phyloP scores from a whole-genome alignment of 192 early-diverging fungal species.

The Funneliformis geosporum region DNA sequence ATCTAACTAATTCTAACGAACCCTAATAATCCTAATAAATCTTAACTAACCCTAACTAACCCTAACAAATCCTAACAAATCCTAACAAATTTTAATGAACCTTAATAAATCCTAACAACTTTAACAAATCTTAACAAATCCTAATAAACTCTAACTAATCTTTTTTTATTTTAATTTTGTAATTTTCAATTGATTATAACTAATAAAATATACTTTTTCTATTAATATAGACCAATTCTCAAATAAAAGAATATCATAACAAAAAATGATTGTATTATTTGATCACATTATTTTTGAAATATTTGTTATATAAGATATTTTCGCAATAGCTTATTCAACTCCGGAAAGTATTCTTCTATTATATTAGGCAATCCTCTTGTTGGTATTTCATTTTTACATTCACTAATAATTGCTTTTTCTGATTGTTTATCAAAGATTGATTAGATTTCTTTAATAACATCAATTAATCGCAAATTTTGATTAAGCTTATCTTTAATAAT shows the following conservation, averaged over 20 bases:
- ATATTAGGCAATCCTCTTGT: neutral
- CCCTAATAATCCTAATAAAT: no score
- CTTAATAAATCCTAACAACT: no score
- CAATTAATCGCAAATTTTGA: neutral
- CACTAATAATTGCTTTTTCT: neutral
- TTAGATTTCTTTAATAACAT: neutral
- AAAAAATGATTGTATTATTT: neutral
- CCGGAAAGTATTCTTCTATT: neutral
- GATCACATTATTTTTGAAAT: conserved; percentile 7
- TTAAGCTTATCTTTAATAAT: neutral
- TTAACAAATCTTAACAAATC: no score
- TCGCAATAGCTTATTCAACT: neutral
- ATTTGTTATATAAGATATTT: neutral
- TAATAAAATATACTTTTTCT: neutral
- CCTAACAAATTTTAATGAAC: no score
- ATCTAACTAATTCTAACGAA: no score
- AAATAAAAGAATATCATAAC: neutral
- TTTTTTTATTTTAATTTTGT: no score
- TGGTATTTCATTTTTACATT: neutral
- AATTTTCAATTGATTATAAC: no score
- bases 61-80: no score
- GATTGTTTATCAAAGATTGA: neutral
- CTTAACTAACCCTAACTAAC: no score
- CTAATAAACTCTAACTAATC: no score
- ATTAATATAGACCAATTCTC: neutral